Conservation (phyloP, 352 stramenopile species). For the Phytophthora hibernalis region DNA sequence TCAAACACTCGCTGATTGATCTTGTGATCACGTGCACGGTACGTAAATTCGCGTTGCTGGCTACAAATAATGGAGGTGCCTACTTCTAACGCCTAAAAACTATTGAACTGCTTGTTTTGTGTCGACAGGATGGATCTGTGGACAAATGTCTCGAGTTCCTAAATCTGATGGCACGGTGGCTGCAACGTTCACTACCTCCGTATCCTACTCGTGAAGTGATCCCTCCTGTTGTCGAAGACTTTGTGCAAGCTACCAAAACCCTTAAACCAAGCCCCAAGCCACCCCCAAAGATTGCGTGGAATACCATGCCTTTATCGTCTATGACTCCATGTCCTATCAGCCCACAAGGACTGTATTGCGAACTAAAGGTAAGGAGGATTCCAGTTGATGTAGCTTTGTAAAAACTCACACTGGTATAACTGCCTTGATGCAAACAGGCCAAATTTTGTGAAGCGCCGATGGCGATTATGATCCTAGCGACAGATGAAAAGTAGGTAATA, state of each 20-base stretch:
- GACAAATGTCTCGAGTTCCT: slow-evolving; percentile 60
- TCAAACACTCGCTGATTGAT: slow-evolving; percentile 58
- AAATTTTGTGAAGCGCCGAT: slow-evolving; percentile 49
- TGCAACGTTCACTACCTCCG: slow-evolving; percentile 45
- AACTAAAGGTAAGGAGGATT: slow-evolving; percentile 41
- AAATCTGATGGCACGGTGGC: slow-evolving; percentile 44
- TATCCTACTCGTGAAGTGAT: not conserved
- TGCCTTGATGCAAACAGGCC: slow-evolving; percentile 18
- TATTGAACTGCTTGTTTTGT: not conserved
- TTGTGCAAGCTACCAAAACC: not conserved
- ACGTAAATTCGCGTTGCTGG: not conserved
- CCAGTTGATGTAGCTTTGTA: not conserved
- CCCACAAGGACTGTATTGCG: slow-evolving; percentile 45
- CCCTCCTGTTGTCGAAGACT: slow-evolving; percentile 5
- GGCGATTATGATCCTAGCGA: slow-evolving; percentile 53
- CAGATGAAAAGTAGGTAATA: slow-evolving; percentile 55
- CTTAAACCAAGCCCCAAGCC: slow-evolving; percentile 10
- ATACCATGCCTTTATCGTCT: slow-evolving; percentile 39
- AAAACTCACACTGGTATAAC: not conserved
- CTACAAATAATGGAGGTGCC: not conserved
- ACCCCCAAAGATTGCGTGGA: slow-evolving; percentile 30
- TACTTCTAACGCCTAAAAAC: no score
- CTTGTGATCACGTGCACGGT: slow-evolving; percentile 57
- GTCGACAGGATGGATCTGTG: slow-evolving; percentile 40
- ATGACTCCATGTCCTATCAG: slow-evolving; percentile 47